Percentiles rank a stretch among this genome's conserved stretches.
Evolutionary conservation across 2,329 filamentous ascomycete genomes (phyloP).

Genomic region (Periconia sp.): DNA sequence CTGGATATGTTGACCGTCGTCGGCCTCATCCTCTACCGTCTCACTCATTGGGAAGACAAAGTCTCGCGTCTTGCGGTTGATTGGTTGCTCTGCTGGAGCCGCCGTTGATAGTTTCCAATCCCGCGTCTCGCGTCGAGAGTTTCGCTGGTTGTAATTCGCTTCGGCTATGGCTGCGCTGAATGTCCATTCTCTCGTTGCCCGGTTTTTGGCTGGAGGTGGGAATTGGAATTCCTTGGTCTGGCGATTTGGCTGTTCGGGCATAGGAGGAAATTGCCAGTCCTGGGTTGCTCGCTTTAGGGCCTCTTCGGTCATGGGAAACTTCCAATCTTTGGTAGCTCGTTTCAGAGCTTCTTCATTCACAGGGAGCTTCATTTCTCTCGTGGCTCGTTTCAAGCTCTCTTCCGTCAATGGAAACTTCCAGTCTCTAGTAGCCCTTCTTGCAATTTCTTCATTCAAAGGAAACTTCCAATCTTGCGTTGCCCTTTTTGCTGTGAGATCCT

Average conservation of each 20-base stretch:
- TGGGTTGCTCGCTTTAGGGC: constrained; percentile 32
- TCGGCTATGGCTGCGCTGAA: constrained; percentile 50
- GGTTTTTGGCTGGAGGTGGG: constrained; percentile 38
- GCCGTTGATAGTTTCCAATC: constrained; percentile 31
- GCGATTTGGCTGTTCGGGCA: constrained; percentile 20
- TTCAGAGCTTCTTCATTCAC: constrained; percentile 18
- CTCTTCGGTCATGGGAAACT: constrained; percentile 11
- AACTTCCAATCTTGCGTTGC: constrained; percentile 58
- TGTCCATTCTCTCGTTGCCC: constrained; percentile 51
- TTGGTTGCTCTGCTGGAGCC: constrained; percentile 10
- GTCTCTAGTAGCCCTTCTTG: constrained; percentile 50
- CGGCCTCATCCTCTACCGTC: constrained; percentile 14
- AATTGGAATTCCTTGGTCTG: constrained; percentile 38
- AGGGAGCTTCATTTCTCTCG: constrained; percentile 17
- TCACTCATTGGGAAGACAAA: constrained; percentile 39
- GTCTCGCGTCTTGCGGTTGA: constrained; percentile 37
- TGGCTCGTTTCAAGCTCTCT: constrained; percentile 12
- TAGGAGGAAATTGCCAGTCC: constrained; percentile 29
- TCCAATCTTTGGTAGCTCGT: constrained; percentile 53
- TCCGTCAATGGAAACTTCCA: constrained; percentile 55
- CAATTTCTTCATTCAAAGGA: constrained; percentile 24
- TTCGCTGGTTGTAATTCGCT: constrained; percentile 34
- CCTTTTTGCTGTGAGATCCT: constrained; percentile 30
- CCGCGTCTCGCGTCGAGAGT: constrained; percentile 37
- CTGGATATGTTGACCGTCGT: constrained; percentile 17